phyloP scores from a whole-genome alignment of 2,329 filamentous ascomycete species.

The Scolecobasidium constrictum region DNA sequence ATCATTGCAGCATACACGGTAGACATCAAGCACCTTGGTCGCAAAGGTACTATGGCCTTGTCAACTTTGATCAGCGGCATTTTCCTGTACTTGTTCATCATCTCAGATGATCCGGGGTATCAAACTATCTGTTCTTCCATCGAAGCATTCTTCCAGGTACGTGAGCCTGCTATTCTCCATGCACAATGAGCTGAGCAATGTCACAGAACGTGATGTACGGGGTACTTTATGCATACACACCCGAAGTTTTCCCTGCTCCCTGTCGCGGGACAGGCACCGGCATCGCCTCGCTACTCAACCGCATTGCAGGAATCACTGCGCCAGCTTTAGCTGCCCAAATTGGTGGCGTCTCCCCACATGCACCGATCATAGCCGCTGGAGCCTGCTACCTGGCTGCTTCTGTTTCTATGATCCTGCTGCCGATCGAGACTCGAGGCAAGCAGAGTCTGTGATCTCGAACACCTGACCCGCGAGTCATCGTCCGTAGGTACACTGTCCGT shows the following conservation, averaged over 20 bases:
- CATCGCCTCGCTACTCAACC: conserved; percentile 61
- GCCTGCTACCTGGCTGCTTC: conserved; percentile 32
- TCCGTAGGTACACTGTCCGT: background rate
- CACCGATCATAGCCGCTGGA: conserved; percentile 32
- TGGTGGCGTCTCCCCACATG: conserved; percentile 24
- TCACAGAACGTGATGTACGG: conserved; percentile 60
- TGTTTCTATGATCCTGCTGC: conserved; percentile 29
- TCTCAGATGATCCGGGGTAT: conserved; percentile 43
- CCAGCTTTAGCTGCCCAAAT: conserved; percentile 51
- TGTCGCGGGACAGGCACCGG: conserved; percentile 62
- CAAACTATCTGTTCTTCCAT: conserved; percentile 58
- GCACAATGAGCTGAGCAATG: too few species aligned
- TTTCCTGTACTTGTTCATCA: conserved; percentile 56
- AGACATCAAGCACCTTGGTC: conserved; percentile 58
- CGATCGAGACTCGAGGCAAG: conserved; percentile 33
- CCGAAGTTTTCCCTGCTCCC: conserved; percentile 64
- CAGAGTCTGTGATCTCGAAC: conserved; percentile 26
- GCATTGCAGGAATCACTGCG: conserved; percentile 55
- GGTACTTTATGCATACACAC: conserved; percentile 66
- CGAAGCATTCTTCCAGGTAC: conserved; percentile 54
- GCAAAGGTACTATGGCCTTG: conserved; percentile 59
- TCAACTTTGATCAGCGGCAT: conserved; percentile 57
- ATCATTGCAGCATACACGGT: conserved; percentile 66
- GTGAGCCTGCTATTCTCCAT: conserved; percentile 13
- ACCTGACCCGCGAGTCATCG: background rate